Evolutionary conservation across 2,329 filamentous ascomycete genomes (phyloP).

Genomic region (Pseudogymnoascus sp.): DNA sequence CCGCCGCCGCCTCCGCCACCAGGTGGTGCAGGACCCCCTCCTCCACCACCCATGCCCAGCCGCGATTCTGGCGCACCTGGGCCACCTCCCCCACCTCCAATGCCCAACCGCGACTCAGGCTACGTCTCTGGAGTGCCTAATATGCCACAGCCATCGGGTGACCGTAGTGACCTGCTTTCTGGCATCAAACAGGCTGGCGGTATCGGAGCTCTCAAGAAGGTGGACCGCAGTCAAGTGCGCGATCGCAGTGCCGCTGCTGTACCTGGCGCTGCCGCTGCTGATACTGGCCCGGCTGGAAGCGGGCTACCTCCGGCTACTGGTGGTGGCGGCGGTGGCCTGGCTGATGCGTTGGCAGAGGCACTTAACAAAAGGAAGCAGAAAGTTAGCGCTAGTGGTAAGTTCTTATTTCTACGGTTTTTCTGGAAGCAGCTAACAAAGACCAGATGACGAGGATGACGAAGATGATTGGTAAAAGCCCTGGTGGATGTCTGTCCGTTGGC

Average conservation of each 20-base stretch:
- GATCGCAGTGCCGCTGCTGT: slow-evolving; percentile 63
- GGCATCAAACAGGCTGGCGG: slow-evolving; percentile 66
- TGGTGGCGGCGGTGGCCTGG: slow-evolving; percentile 59
- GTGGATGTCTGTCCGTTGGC: not conserved
- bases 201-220: slow-evolving; percentile 65
- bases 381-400: slow-evolving; percentile 90
- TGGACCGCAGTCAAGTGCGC: slow-evolving; percentile 61
- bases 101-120: slow-evolving; percentile 50
- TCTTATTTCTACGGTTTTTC: slow-evolving; percentile 13
- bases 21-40: slow-evolving; percentile 21
- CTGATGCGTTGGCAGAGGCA: slow-evolving; percentile 72
- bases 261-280: slow-evolving; percentile 36
- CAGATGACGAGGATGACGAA: slow-evolving; percentile 71
- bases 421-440: slow-evolving; percentile 21
- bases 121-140: slow-evolving; percentile 49
- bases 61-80: slow-evolving; percentile 36
- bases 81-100: slow-evolving; percentile 46
- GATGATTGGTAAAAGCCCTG: slow-evolving; percentile 57
- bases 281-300: slow-evolving; percentile 45
- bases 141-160: slow-evolving; percentile 36
- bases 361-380: slow-evolving; percentile 82
- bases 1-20: slow-evolving; percentile 32
- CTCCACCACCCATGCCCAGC: slow-evolving; percentile 35
- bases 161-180: slow-evolving; percentile 56
- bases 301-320: slow-evolving; percentile 47